Percentiles rank a stretch among this genome's conserved stretches.
Evolutionary conservation across 331 rosid genomes (phyloP).

Genomic region (Erythrophleum ivorense): DNA sequence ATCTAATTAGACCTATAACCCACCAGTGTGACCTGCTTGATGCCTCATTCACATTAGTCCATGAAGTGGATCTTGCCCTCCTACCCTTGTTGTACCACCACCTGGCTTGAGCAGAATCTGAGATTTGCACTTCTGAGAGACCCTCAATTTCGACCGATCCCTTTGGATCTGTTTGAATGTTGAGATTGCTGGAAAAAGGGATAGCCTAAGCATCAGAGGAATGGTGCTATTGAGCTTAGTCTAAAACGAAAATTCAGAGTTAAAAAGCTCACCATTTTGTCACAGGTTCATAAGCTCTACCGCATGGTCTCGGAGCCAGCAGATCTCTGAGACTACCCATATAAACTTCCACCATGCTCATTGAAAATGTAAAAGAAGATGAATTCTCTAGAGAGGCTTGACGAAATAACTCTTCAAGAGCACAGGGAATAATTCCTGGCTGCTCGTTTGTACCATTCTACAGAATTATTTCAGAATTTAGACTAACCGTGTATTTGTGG

Average conservation of each 20-base stretch:
- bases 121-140: constrained; percentile 79
- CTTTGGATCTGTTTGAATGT: constrained; percentile 90
- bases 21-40: constrained; percentile 99
- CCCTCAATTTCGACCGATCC: constrained; percentile 90
- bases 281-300: constrained; percentile 55
- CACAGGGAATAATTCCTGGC: constrained; percentile 82
- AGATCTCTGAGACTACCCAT: constrained; percentile 89
- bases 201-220: constrained; percentile 34
- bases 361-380: constrained; percentile 63
- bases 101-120: constrained; percentile 70
- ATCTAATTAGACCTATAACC: constrained; percentile 55
- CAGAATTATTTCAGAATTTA: constrained; percentile 35
- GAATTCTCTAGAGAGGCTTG: constrained; percentile 61
- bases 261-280: constrained; percentile 65
- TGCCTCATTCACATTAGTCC: constrained; percentile 92
- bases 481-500: constrained; percentile 8
- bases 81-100: constrained; percentile 92
- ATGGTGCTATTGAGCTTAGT: neutral
- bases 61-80: constrained; percentile 83
- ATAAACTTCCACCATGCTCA: constrained; percentile 98
- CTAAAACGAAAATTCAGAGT: neutral
- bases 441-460: constrained; percentile 88
- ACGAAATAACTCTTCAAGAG: constrained; percentile 76
- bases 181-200: constrained; percentile 73
- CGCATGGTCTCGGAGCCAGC: constrained; percentile 64